Percentiles rank a stretch among this genome's conserved stretches.
Evolutionary conservation across 257 asterid genomes (phyloP).

Genomic region (Lycium ferocissimum): DNA sequence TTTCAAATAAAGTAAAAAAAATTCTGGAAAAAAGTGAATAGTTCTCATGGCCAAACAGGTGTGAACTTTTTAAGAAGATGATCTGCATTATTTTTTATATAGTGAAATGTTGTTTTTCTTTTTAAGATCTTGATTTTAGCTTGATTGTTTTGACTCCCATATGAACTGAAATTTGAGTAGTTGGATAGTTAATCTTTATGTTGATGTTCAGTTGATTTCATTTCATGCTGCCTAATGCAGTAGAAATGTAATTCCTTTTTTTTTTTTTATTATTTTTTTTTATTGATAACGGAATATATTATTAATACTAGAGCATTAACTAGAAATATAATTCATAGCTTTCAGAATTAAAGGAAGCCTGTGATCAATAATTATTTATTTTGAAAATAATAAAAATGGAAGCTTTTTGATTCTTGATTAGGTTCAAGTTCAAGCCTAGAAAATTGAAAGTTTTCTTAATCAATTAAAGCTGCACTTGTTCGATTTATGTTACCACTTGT

Average conservation of each 20-base stretch:
- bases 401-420: slow-evolving; percentile 1
- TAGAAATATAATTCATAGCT: neutral
- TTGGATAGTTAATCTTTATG: neutral
- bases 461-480: neutral
- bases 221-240: neutral
- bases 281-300: too few relatives aligned
- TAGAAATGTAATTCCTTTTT: neutral
- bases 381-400: neutral
- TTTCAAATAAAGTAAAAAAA: too few relatives aligned
- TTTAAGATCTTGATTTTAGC: neutral
- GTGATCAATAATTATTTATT: neutral
- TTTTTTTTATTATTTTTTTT: too few relatives aligned
- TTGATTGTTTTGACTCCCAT: neutral
- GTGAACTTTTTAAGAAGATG: neutral
- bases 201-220: neutral
- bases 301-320: too few relatives aligned
- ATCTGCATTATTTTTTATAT: neutral
- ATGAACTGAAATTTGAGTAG: neutral
- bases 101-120: neutral
- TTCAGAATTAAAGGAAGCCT: slow-evolving; percentile 2
- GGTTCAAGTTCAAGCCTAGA: slow-evolving; percentile 12
- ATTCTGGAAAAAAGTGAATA: too few relatives aligned
- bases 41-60: too few relatives aligned
- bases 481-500: neutral
- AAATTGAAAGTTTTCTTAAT: neutral